A percentile compares a stretch with the other conserved stretches of the same genome.
phyloP scores from a whole-genome alignment of 208 protist genomes.

The Leishmania arabica region DNA sequence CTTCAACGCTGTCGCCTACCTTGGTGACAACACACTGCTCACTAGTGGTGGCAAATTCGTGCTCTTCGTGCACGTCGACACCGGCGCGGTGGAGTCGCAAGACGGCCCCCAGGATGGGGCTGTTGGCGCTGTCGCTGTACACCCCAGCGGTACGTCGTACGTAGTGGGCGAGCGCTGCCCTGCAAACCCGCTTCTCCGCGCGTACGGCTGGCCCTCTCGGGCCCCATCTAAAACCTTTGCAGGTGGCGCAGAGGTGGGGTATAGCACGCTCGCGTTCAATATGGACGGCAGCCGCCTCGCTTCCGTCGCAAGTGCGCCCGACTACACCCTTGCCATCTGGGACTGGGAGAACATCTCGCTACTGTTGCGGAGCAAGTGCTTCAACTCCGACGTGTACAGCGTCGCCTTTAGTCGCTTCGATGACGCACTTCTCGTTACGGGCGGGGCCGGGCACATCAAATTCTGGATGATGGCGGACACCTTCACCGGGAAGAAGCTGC shows the following conservation, averaged over 20 bases:
- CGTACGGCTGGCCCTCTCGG: constrained; percentile 84
- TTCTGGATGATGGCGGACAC: constrained; percentile 98
- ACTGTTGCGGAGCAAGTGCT: constrained; percentile 96
- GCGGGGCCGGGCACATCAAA: constrained; percentile 96
- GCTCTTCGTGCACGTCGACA: constrained; percentile 75
- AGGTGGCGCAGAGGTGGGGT: constrained; percentile 86
- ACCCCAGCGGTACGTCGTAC: constrained; percentile 70
- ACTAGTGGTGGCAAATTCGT: constrained; percentile 85
- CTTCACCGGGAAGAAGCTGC: constrained; percentile 98
- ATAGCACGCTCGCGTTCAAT: constrained; percentile 90
- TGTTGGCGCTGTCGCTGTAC: constrained; percentile 65
- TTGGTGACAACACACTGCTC: constrained; percentile 61
- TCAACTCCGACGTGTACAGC: constrained; percentile 94
- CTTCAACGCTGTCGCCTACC: constrained; percentile 65
- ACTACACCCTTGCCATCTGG: constrained; percentile 97
- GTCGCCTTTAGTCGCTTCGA: constrained; percentile 93
- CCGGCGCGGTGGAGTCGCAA: constrained; percentile 50
- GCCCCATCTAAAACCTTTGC: constrained; percentile 59
- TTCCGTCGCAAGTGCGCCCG: constrained; percentile 93
- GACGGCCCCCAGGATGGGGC: constrained; percentile 58
- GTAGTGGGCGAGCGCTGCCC: constrained; percentile 84
- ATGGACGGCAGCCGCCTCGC: constrained; percentile 89
- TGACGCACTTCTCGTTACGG: constrained; percentile 92
- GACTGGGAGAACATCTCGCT: constrained; percentile 91
- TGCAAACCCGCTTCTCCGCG: constrained; percentile 59